phyloP scores from a whole-genome alignment of 306 rosid genomes.

The Glycine soja region DNA sequence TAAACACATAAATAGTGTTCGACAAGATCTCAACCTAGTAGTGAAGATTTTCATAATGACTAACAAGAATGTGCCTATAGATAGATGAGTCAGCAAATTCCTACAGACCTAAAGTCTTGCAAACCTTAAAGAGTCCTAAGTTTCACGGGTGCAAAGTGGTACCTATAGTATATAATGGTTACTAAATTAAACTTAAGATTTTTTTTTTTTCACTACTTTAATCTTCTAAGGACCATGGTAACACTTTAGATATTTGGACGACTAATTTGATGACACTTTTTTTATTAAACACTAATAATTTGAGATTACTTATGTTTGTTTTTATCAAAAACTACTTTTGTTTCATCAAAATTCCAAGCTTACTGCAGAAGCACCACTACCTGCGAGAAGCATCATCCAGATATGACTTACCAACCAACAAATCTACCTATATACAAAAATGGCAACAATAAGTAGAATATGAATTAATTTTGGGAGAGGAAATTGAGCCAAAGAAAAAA shows the following conservation, averaged over 20 bases:
- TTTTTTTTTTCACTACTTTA: background rate
- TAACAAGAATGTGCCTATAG: too few relatives aligned
- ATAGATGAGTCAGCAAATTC: too few relatives aligned
- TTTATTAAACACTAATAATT: background rate
- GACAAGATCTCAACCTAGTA: too few relatives aligned
- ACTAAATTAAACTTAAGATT: too few relatives aligned
- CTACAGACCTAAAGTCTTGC: too few relatives aligned
- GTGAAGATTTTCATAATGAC: too few relatives aligned
- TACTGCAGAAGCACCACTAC: background rate
- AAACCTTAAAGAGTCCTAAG: too few relatives aligned
- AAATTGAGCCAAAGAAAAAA: background rate
- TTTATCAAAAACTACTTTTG: too few relatives aligned
- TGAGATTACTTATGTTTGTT: background rate
- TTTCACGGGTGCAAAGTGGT: too few relatives aligned
- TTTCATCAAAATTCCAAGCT: background rate
- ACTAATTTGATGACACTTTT: background rate
- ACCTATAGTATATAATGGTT: too few relatives aligned
- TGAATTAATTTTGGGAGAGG: constrained; percentile 9
- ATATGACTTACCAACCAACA: constrained; percentile 44
- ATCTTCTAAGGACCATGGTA: background rate
- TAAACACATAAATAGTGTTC: too few relatives aligned
- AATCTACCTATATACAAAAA: constrained; percentile 77
- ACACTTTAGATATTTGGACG: background rate
- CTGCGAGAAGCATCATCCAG: background rate
- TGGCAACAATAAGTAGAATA: constrained; percentile 56